Base-by-base conservation (phyloP, 31 red algal genomes). In the Odonthalia washingtoniensis region DNA sequence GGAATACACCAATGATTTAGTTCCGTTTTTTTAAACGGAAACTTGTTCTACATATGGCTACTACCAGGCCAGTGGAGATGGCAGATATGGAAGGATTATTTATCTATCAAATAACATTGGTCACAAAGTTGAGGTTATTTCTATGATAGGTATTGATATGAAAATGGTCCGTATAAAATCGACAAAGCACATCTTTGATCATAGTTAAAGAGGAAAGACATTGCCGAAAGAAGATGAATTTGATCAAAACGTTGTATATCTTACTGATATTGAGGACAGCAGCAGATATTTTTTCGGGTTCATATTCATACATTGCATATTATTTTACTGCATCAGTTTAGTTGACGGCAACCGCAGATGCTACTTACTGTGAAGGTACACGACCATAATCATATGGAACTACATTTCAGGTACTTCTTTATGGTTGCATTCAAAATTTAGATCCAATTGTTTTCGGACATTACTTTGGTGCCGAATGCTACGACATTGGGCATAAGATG, bases 311-410 rank as follows among this genome's bases (percentile, higher is more conserved):
- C n/a, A n/a, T n/a, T n/a, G n/a, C n/a, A n/a, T n/a, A n/a, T n/a
- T n/a, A n/a, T n/a, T n/a, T n/a, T n/a, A n/a, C n/a, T n/a, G n/a
- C n/a, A n/a, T n/a, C n/a, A n/a, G n/a, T n/a, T n/a, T n/a, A n/a
- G n/a, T n/a, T n/a, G n/a, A n/a, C n/a, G n/a, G n/a, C n/a, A 61
- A 89, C 64, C n/a, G n/a, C n/a, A n/a, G n/a, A n/a, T n/a, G n/a
- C n/a, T n/a, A n/a, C n/a, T n/a, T n/a, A n/a, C n/a, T 81, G 75
- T 46, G 76, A 89, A 1, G 86, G 61, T 24, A 45, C 80, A 2
- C 63, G 86, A 6, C 84, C 72, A 26, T 72, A 77, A 77, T 87
- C 73, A 37, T 87, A 87, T 49, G 84, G 84, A 45, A 89, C 86
- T 81, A 80, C 86, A 40, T 89, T 89, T 89, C 42, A 81, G 36